Percentiles rank a stretch among this genome's conserved stretches.
Conservation (phyloP, 179 eudicot species). For the Silene noctiflora region DNA sequence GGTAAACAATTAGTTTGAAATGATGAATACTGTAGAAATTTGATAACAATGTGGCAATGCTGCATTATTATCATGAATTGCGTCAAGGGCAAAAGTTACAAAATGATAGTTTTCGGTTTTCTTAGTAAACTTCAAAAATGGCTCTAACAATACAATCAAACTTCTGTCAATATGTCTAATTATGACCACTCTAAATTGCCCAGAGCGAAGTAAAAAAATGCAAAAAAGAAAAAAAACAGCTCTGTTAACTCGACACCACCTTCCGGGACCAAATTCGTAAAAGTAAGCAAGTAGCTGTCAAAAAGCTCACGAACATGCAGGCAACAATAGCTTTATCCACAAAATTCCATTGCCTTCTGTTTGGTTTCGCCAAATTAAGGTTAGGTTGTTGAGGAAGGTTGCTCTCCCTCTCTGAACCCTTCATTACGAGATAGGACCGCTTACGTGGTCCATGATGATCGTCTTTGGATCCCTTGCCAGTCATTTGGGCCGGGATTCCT, state of each 20-base stretch:
- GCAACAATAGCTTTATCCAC: constrained; percentile 61
- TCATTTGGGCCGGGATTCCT: not conserved
- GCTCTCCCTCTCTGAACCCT: constrained; percentile 32
- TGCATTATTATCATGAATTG: too few relatives aligned
- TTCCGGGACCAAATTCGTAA: constrained; percentile 29
- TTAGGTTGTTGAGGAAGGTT: constrained; percentile 15
- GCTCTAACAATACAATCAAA: too few relatives aligned
- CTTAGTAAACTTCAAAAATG: too few relatives aligned
- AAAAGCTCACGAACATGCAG: constrained; percentile 57
- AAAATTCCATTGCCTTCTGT: constrained; percentile 31
- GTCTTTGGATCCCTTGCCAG: constrained; percentile 15
- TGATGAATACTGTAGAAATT: too few relatives aligned
- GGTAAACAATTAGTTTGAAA: too few relatives aligned
- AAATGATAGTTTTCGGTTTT: too few relatives aligned
- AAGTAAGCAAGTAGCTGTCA: constrained; percentile 44
- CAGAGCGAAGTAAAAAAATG: too few relatives aligned
- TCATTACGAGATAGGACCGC: constrained; percentile 32
- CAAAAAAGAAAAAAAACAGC: constrained; percentile 3
- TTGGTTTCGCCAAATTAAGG: constrained; percentile 23
- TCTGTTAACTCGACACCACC: not conserved
- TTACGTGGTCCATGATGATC: constrained; percentile 37
- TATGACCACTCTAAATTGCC: too few relatives aligned
- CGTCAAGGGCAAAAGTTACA: too few relatives aligned
- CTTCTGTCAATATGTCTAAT: too few relatives aligned
- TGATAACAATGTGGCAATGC: too few relatives aligned